These are phyloP conservation scores for Phytopythium mirpurense DNA, from an alignment of 352 stramenopile species.

Conservation along the genomic window DNA sequence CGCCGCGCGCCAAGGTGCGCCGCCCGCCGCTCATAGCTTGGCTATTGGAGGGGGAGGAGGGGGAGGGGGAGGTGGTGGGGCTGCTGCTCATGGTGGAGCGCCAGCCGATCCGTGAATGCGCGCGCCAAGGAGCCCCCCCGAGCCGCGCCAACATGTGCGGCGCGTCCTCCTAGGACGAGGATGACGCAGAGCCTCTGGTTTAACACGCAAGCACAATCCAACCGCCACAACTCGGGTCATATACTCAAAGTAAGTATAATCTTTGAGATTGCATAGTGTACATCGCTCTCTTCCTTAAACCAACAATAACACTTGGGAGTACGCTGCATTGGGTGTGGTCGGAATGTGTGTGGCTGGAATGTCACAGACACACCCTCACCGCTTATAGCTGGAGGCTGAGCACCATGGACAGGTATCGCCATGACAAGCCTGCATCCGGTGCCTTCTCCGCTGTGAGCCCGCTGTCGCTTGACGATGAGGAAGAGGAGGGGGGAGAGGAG, in stretches of 20 bases:
- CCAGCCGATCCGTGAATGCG: neutral
- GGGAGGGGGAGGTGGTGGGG: neutral
- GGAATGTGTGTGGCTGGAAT: neutral
- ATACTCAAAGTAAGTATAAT: slow-evolving; percentile 3
- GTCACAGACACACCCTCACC: no score
- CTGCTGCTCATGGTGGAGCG: neutral
- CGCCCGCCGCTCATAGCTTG: neutral
- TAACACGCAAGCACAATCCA: neutral
- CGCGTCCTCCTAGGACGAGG: no score
- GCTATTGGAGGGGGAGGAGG: neutral
- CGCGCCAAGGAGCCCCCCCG: neutral
- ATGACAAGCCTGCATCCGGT: slow-evolving; percentile 10
- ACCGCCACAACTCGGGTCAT: no score
- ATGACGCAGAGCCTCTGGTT: neutral
- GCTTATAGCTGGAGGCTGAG: slow-evolving; percentile 23
- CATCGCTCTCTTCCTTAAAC: neutral
- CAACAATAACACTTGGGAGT: neutral
- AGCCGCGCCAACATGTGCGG: neutral
- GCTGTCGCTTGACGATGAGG: neutral
- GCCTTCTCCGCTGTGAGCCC: neutral
- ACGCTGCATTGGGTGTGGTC: no score
- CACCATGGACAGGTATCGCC: slow-evolving; percentile 34
- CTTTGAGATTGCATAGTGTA: neutral
- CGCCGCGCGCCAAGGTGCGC: slow-evolving; percentile 7
- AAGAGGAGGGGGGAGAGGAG: neutral